Base-by-base conservation (phyloP, 805 yeast species). In the Teunomyces funiuensis region DNA sequence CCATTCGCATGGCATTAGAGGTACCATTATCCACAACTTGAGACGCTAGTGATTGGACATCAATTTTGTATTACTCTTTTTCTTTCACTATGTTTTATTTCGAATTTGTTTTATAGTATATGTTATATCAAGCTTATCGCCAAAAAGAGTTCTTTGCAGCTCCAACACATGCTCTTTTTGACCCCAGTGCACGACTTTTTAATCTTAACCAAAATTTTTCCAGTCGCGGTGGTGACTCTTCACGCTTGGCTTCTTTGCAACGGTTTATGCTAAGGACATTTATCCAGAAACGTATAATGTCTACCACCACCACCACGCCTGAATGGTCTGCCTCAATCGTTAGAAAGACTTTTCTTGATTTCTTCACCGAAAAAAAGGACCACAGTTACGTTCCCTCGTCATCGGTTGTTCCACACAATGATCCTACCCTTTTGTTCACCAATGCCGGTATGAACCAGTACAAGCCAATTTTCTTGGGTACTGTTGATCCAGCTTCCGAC, bases 401-500 rank as follows among this genome's bases (percentile, higher is more conserved):
- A 2, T 87, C 97, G 0, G 98, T 91, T 20, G 83, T 93, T 46
- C 99, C 99, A 40, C 95, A 85, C 63, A 97, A 93, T 70, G 99
- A 93, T 63, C 99, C 99, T 39, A 91, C 98, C 18, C 76, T 93
- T 47, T 73, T 93, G 48, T 93, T 93, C 61, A 96, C 99, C 60
- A 93, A 93, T 63, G 99, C 99, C 45, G 99, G 98, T 69, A 93
- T 93, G 99, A 93, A 93, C 71, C 99, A 93, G 73, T 93, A 90
- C 69, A 93, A 93, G 68, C 96, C 99, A 10, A 93, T 93, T 54
- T 93, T 93, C 65, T 74, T 90, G 58, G 99, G 99, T 41, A 90
- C 97, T 7, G 97, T 89, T 36, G 98, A 93, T 55, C 99, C 99
- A 23, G 73, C 91, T 16, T 83, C 93, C 33, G 93, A 89, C 37